Conservation (phyloP, 768 basidiomycete genomes). For the Boletus bicolor region DNA sequence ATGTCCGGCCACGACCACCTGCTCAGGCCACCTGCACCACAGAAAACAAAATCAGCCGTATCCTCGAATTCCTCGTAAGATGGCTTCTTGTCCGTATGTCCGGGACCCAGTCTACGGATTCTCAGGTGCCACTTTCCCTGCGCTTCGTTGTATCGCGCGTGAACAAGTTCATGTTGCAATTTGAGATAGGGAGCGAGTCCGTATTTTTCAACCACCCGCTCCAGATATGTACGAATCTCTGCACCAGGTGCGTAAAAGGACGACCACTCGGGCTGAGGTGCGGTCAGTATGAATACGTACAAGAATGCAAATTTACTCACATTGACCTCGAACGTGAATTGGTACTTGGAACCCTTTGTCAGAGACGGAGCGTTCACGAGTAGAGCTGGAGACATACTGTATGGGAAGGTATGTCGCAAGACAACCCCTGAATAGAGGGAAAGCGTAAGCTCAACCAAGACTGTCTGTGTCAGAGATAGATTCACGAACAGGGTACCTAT, state of each 20-base stretch:
- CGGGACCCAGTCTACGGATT: conserved; percentile 35
- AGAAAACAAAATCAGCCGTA: conserved; percentile 54
- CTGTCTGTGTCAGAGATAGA: neutral
- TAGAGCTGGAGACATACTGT: conserved; percentile 34
- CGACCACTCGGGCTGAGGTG: conserved; percentile 54
- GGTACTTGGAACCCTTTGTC: conserved; percentile 39
- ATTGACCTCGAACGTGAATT: conserved; percentile 55
- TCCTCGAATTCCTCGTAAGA: conserved; percentile 48
- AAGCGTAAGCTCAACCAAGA: neutral
- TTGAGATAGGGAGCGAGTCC: conserved; percentile 51
- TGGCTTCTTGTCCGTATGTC: conserved; percentile 13
- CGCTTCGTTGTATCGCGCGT: conserved; percentile 48
- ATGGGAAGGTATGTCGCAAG: conserved; percentile 63
- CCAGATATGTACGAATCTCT: conserved; percentile 56
- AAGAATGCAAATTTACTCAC: conserved; percentile 24
- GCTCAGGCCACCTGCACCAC: conserved; percentile 50
- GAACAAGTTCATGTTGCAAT: conserved; percentile 50
- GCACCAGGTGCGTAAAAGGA: conserved; percentile 56
- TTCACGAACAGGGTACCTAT: conserved; percentile 47
- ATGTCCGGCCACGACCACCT: conserved; percentile 71
- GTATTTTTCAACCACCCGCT: conserved; percentile 54
- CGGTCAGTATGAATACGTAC: neutral
- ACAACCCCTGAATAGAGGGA: conserved; percentile 39
- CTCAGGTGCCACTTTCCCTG: conserved; percentile 56
- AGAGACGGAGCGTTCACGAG: neutral